Conservation (phyloP, 2,329 filamentous ascomycete genomes). For the Xylariaceae sp. region DNA sequence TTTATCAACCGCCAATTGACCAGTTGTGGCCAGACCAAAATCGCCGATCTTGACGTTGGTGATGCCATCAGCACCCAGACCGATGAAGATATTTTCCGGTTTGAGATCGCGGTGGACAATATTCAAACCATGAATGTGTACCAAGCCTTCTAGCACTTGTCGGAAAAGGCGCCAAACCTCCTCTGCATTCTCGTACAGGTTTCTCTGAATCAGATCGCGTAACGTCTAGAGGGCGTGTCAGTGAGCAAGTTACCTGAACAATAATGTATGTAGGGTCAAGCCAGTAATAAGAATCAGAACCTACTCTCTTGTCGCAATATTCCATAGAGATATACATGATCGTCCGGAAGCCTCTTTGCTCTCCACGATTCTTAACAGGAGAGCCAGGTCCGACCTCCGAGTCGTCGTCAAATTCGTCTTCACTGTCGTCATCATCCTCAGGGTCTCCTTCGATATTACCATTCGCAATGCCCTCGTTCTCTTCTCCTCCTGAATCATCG, state of each 20-base stretch:
- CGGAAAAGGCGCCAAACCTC: conserved; percentile 89
- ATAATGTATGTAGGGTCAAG: not conserved
- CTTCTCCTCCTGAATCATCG: conserved; percentile 42
- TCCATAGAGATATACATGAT: conserved; percentile 98
- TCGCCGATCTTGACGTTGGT: conserved; percentile 95
- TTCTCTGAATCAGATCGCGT: conserved; percentile 77
- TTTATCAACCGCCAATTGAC: conserved; percentile 66
- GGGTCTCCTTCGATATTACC: conserved; percentile 36
- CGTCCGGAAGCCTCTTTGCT: conserved; percentile 59
- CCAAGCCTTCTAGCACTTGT: conserved; percentile 84
- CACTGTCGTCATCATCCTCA: conserved; percentile 34
- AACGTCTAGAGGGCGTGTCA: conserved; percentile 55
- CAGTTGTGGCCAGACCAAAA: conserved; percentile 89
- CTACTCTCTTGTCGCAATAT: conserved; percentile 84
- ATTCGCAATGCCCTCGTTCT: conserved; percentile 28
- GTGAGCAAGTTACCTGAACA: not conserved
- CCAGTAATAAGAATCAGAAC: conserved; percentile 30
- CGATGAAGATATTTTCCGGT: conserved; percentile 94
- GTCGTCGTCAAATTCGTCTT: conserved; percentile 36
- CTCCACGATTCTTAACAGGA: no score
- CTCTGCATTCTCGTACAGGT: conserved; percentile 67
- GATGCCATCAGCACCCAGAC: conserved; percentile 61
- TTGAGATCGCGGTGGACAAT: conserved; percentile 97
- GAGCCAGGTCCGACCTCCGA: conserved; percentile 35
- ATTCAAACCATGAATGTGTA: conserved; percentile 82